Evolutionary conservation across 2,329 filamentous ascomycete species (phyloP).

Genomic region (Rhynchosporium secalis): DNA sequence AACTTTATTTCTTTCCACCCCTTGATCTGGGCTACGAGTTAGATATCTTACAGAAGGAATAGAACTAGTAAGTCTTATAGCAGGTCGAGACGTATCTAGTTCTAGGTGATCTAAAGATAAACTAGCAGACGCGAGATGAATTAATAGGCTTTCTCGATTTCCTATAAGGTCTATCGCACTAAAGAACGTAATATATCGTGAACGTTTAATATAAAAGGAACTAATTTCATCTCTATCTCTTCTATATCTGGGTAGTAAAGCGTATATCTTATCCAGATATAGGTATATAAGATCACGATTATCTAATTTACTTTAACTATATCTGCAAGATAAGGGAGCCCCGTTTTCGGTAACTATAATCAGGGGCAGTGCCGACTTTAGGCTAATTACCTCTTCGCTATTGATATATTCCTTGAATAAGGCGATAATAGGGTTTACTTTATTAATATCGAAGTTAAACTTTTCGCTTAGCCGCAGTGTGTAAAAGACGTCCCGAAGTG

Average conservation of each 20-base stretch:
- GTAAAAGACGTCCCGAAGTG: neutral
- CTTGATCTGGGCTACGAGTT: neutral
- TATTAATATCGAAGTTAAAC: slow-evolving; percentile 1
- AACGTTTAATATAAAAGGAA: slow-evolving; percentile 4
- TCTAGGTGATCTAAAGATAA: neutral
- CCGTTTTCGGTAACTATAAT: neutral
- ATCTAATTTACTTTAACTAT: neutral
- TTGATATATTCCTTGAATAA: slow-evolving; percentile 3
- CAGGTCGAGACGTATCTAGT: neutral
- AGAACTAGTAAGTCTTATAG: neutral
- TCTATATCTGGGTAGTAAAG: neutral
- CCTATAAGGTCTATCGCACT: neutral
- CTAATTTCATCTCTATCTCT: neutral
- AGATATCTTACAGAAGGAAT: neutral
- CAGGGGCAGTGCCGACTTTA: neutral
- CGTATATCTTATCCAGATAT: neutral
- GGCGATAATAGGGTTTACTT: neutral
- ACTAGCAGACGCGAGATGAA: neutral
- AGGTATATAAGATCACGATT: neutral
- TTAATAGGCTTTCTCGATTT: neutral
- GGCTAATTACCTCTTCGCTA: neutral
- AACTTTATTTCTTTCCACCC: neutral
- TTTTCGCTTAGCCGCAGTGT: neutral
- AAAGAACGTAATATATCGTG: slow-evolving; percentile 5
- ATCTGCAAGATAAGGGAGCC: neutral